Evolutionary conservation across 176 grass and related monocot genomes (phyloP), one percentile per base, ranked within the genome.

Genomic region (Musa acuminata): DNA sequence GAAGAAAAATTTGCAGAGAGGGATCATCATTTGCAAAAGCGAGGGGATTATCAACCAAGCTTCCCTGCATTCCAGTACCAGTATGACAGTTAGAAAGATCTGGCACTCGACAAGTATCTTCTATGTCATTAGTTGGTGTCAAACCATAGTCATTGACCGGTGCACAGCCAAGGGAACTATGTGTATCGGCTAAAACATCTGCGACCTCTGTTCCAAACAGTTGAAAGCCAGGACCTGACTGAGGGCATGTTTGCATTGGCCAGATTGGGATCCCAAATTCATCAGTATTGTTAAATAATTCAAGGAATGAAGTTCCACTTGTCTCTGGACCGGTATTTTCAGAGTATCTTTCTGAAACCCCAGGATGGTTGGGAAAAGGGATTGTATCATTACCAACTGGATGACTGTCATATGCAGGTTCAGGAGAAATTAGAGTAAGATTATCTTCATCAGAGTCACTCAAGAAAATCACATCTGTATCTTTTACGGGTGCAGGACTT

Each of bases 361-460:
- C 74, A 67, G 65, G 63, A 76, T 50, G 64, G 20, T 71, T 83
- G 11, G 77, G 24, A 80, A 80, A 80, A 52, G 53, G 29, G 67
- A 74, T 78, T 8, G 35, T 76, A 49, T 65, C 51, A 25, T 64
- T 48, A 78, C 49, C 26, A 73, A 48, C 53, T 59, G 85, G 49
- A 72, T 35, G 75, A 68, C 53, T 82, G 25, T 78, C 79, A 66
- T 79, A 58, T 53, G 65, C 80, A 65, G 72, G 29, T 14, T 77
- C 59, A 72, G 83, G 74, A 85, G 85, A 89, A 64, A 97, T 73
- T 55, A 82, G 79, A 17, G 26, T 74, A 60, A 80, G 49, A 73
- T 67, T 84, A 79, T 97, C 87, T 82, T 97, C 94, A 83, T 97
- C 94, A 64, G 94, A 91, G 68, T 97, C 94, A 1, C 94, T 91